phyloP scores from a whole-genome alignment of 257 asterid genomes.

The Orobanche coerulescens region DNA sequence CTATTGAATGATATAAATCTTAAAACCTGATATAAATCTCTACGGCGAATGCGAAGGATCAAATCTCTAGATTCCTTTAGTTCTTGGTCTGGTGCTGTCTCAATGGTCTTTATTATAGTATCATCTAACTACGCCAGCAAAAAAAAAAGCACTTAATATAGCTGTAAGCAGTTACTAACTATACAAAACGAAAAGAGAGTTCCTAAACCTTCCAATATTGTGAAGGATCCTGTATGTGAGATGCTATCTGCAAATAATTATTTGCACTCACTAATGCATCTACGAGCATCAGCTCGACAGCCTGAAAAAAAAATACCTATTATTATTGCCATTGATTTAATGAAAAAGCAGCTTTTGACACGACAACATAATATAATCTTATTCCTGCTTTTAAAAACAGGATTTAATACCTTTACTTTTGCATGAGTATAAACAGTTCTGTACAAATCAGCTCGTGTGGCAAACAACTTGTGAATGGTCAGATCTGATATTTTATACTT shows the following conservation, averaged over 20 bases:
- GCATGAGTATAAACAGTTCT: constrained; percentile 91
- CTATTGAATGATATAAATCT: neutral
- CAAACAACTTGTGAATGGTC: constrained; percentile 78
- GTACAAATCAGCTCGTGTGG: constrained; percentile 83
- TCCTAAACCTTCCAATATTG: constrained; percentile 80
- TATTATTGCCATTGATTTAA: neutral
- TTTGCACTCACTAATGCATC: constrained; percentile 90
- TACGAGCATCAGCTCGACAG: constrained; percentile 79
- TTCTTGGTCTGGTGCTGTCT: constrained; percentile 71
- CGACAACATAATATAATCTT: neutral
- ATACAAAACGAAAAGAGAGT: constrained; percentile 22
- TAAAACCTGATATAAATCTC: constrained; percentile 78
- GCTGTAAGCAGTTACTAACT: constrained; percentile 15
- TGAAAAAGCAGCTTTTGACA: neutral
- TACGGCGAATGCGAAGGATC: constrained; percentile 76
- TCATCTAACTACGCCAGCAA: constrained; percentile 67
- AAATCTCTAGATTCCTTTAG: constrained; percentile 76
- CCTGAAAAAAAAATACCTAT: constrained; percentile 39
- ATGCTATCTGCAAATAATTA: constrained; percentile 56
- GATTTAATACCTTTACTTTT: constrained; percentile 67
- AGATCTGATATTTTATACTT: constrained; percentile 51
- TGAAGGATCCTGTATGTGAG: constrained; percentile 74
- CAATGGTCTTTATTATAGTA: constrained; percentile 73
- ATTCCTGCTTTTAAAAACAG: neutral
- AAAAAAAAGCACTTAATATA: constrained; percentile 8